A percentile compares a stretch with the other conserved stretches of the same genome.
These are phyloP conservation scores for Mariannaea elegans DNA, from an alignment of 2,329 filamentous ascomycete species.

Conservation along the genomic window DNA sequence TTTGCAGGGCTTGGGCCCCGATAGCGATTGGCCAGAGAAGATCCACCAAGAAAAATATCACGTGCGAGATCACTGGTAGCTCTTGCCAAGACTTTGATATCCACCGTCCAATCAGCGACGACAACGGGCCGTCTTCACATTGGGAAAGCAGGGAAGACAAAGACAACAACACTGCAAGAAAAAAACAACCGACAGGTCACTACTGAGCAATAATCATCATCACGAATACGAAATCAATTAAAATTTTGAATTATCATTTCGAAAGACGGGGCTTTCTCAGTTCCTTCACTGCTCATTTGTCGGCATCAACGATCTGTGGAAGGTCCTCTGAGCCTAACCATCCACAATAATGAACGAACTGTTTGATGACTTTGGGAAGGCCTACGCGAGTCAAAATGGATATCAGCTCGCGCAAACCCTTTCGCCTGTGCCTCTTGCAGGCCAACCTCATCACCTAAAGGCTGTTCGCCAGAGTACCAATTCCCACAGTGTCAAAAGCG, in stretches of 20 bases:
- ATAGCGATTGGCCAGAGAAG: slow-evolving; percentile 44
- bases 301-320: not conserved
- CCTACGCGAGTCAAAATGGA: slow-evolving; percentile 72
- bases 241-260: not conserved
- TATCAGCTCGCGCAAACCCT: slow-evolving; percentile 79
- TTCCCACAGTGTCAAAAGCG: slow-evolving; percentile 68
- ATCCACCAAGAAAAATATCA: slow-evolving; percentile 32
- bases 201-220: slow-evolving; percentile 16
- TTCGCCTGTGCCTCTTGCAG: slow-evolving; percentile 71
- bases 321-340: not conserved
- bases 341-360: slow-evolving; percentile 71
- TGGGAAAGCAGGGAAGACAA: slow-evolving; percentile 13
- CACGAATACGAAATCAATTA: slow-evolving; percentile 1
- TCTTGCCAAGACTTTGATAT: slow-evolving; percentile 5
- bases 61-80: slow-evolving; percentile 28
- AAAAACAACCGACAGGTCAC: not conserved
- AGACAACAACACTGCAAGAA: slow-evolving; percentile 2
- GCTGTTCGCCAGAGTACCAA: slow-evolving; percentile 78
- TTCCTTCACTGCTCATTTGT: not conserved
- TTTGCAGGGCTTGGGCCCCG: slow-evolving; percentile 49
- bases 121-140: slow-evolving; percentile 4
- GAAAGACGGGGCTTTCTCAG: not conserved
- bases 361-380: slow-evolving; percentile 77
- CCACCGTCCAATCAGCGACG: slow-evolving; percentile 37
- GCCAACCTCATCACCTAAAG: slow-evolving; percentile 71